Evolutionary conservation across 768 basidiomycete genomes (phyloP).

Genomic region (Lentinula lateritia): DNA sequence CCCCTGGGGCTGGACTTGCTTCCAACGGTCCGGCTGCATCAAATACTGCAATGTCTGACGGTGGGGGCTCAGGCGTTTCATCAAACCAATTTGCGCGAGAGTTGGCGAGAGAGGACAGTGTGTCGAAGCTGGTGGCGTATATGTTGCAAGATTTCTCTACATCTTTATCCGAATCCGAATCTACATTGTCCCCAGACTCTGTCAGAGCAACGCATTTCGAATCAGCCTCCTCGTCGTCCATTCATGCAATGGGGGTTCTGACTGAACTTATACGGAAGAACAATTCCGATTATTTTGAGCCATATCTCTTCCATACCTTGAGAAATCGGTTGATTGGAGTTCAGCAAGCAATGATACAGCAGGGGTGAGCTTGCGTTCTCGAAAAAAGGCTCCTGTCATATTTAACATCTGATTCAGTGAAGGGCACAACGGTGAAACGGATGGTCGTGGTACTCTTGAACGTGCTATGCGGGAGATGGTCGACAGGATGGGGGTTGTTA

Average conservation of each 20-base stretch:
- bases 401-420: slow-evolving; percentile 13
- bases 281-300: slow-evolving; percentile 98
- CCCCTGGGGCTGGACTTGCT: slow-evolving; percentile 69
- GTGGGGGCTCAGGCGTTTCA: slow-evolving; percentile 31
- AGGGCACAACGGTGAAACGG: slow-evolving; percentile 33
- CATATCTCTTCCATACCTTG: slow-evolving; percentile 91
- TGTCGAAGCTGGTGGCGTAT: slow-evolving; percentile 67
- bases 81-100: slow-evolving; percentile 89
- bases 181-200: neutral
- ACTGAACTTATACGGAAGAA: slow-evolving; percentile 96
- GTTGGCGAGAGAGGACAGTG: slow-evolving; percentile 66
- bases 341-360: slow-evolving; percentile 56
- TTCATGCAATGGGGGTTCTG: slow-evolving; percentile 81
- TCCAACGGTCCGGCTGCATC: slow-evolving; percentile 36
- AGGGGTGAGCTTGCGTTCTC: neutral
- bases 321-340: slow-evolving; percentile 86
- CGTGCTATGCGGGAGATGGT: slow-evolving; percentile 76
- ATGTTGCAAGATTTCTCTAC: slow-evolving; percentile 64
- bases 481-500: slow-evolving; percentile 83
- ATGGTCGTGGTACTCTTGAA: slow-evolving; percentile 63
- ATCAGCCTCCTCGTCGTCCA: slow-evolving; percentile 70
- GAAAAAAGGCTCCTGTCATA: neutral
- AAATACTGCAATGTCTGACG: neutral
- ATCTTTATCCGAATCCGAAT: slow-evolving; percentile 5
- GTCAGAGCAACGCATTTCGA: slow-evolving; percentile 26